A percentile compares a stretch with the other conserved stretches of the same genome.
Evolutionary conservation across 2,329 filamentous ascomycete species (phyloP).

Genomic region (Apiospora saccharicola): DNA sequence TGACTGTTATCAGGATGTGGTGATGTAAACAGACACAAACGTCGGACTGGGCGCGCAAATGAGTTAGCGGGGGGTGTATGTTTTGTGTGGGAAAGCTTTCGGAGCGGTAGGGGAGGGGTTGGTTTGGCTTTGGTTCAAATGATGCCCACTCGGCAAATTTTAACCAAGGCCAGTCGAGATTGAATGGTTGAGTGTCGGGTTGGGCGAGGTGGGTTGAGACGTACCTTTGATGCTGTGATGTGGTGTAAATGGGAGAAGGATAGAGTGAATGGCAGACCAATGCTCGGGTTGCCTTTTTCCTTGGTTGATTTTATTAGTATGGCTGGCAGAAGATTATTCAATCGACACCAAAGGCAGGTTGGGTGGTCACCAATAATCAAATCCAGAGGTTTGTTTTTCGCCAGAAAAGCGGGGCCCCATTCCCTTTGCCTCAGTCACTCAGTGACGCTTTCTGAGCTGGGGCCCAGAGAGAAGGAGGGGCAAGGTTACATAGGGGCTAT

Average conservation of each 20-base stretch:
- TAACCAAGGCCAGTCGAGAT: neutral
- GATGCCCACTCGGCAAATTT: slow-evolving; percentile 8
- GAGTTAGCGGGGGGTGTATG: slow-evolving; percentile 36
- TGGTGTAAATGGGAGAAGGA: slow-evolving; percentile 20
- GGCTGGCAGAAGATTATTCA: slow-evolving; percentile 16
- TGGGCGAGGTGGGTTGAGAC: slow-evolving; percentile 9
- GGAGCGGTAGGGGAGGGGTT: slow-evolving; percentile 7
- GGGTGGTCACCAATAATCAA: slow-evolving; percentile 21
- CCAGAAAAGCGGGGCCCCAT: slow-evolving; percentile 8
- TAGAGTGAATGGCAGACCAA: slow-evolving; percentile 15
- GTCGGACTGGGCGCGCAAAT: slow-evolving; percentile 34
- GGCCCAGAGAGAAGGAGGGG: neutral
- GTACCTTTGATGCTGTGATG: slow-evolving; percentile 21
- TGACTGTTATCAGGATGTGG: slow-evolving; percentile 28
- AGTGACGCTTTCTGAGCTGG: slow-evolving; percentile 2
- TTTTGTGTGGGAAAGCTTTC: slow-evolving; percentile 21
- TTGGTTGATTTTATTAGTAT: slow-evolving; percentile 21
- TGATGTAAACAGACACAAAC: slow-evolving; percentile 55
- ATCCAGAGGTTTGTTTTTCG: slow-evolving; percentile 19
- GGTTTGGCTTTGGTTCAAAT: neutral
- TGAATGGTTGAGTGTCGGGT: neutral
- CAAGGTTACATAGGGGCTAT: neutral
- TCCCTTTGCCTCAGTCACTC: slow-evolving; percentile 16
- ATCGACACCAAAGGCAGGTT: slow-evolving; percentile 19
- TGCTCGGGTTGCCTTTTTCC: slow-evolving; percentile 18